These are phyloP conservation scores for Dactylonectria macrodidyma DNA, from an alignment of 2,329 filamentous ascomycete genomes.

Conservation along the genomic window DNA sequence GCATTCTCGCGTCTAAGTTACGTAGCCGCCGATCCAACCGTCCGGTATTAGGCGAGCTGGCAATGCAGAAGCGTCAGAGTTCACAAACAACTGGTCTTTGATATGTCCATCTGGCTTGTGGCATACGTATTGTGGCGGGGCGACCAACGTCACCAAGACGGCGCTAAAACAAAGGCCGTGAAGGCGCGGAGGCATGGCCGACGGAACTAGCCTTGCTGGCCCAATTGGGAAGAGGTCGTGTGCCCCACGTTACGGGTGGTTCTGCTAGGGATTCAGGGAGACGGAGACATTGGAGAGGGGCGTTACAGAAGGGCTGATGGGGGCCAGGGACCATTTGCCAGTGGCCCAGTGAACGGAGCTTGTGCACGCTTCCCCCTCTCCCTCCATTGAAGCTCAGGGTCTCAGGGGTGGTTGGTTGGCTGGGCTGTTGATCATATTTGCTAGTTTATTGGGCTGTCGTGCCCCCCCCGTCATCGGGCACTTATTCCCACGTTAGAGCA, in stretches of 20 bases:
- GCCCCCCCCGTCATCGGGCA: conserved; percentile 23
- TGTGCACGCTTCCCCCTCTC: conserved; percentile 10
- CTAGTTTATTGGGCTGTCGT: conserved; percentile 23
- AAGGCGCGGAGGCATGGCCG: conserved; percentile 18
- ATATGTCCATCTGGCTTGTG: background rate
- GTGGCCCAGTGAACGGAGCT: conserved; percentile 3
- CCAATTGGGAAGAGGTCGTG: conserved; percentile 29
- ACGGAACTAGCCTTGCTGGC: background rate
- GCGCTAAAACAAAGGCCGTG: conserved; percentile 35
- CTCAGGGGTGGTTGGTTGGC: conserved; percentile 15
- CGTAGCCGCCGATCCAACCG: background rate
- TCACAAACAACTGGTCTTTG: conserved; percentile 14
- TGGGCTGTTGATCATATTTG: conserved; percentile 20
- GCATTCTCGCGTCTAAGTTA: background rate
- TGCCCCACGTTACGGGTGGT: conserved; percentile 38
- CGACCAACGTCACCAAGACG: conserved; percentile 37
- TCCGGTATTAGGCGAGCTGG: background rate
- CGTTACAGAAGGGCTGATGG: conserved; percentile 21
- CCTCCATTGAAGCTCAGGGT: conserved; percentile 22
- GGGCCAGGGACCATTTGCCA: conserved; percentile 24
- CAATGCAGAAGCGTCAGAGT: background rate
- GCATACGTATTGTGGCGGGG: conserved; percentile 37
- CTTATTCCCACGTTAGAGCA: background rate
- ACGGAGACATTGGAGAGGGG: conserved; percentile 26
- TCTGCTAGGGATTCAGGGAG: conserved; percentile 38